phyloP scores from a whole-genome alignment of 2,329 filamentous ascomycete genomes.

The Pseudogymnoascus sp. region DNA sequence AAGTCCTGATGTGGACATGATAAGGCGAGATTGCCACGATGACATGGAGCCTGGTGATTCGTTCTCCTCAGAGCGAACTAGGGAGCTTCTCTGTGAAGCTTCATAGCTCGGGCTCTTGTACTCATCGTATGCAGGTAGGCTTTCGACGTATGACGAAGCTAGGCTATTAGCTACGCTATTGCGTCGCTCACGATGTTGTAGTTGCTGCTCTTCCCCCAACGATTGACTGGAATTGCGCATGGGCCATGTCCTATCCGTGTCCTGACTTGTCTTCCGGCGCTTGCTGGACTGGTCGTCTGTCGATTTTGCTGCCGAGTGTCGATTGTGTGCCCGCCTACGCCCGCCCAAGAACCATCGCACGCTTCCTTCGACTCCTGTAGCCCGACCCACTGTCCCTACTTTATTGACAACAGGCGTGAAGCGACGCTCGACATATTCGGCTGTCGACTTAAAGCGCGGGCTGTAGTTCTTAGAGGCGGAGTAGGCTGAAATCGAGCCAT shows the following conservation, averaged over 20 bases:
- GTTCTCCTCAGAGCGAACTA: conserved; percentile 11
- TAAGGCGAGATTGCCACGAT: conserved; percentile 72
- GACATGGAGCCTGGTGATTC: conserved; percentile 20
- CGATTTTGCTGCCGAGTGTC: conserved; percentile 33
- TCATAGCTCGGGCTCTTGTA: conserved; percentile 67
- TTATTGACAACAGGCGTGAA: conserved; percentile 81
- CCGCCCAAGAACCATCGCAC: conserved; percentile 74
- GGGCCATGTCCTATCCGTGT: conserved; percentile 26
- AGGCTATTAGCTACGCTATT: conserved; percentile 18
- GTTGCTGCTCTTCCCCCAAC: conserved; percentile 17
- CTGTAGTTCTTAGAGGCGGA: conserved; percentile 84
- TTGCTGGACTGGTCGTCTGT: conserved; percentile 41
- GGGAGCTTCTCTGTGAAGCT: conserved; percentile 35
- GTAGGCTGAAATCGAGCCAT: conserved; percentile 77
- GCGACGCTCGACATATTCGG: conserved; percentile 83
- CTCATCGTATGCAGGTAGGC: conserved; percentile 77
- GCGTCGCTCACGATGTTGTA: conserved; percentile 22
- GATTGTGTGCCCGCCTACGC: conserved; percentile 27
- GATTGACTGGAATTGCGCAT: conserved; percentile 24
- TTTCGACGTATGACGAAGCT: conserved; percentile 48
- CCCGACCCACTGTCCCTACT: conserved; percentile 72
- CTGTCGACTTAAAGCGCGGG: conserved; percentile 78
- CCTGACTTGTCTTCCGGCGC: conserved; percentile 47
- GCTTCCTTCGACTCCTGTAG: conserved; percentile 80
- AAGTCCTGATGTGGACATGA: conserved; percentile 84